A percentile compares a stretch with the other conserved stretches of the same genome.
phyloP scores from a whole-genome alignment of 202 grass and related monocot species.

The Schoenoplectus tabernaemontani region DNA sequence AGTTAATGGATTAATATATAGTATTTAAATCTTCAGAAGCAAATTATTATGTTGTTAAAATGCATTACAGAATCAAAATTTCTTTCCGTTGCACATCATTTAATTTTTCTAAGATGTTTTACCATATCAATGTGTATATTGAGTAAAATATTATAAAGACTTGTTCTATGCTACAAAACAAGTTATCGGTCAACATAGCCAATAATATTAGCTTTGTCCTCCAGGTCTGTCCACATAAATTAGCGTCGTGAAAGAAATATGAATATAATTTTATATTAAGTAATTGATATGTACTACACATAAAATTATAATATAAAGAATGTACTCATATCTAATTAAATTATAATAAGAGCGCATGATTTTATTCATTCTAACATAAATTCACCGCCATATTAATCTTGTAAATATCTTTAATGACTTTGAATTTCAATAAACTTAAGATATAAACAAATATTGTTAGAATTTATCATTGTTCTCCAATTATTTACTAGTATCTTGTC shows the following conservation, averaged over 20 bases:
- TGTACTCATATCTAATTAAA: background rate
- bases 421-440: no score
- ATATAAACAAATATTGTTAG: no score
- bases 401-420: background rate
- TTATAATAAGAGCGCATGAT: background rate
- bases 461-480: no score
- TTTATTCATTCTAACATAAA: background rate
- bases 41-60: no score
- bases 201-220: background rate
- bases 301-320: background rate
- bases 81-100: no score
- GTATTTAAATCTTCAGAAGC: no score
- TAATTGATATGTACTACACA: no score
- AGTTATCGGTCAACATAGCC: background rate
- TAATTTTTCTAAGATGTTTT: background rate
- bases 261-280: background rate
- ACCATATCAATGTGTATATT: background rate
- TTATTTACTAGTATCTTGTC: no score
- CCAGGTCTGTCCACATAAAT: background rate
- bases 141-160: background rate
- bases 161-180: background rate
- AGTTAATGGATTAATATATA: background rate
- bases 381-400: background rate
- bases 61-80: no score
- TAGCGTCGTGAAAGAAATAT: background rate